Evolutionary conservation across 805 yeast genomes (phyloP).

Genomic region (Maudiozyma serrabonitensis): DNA sequence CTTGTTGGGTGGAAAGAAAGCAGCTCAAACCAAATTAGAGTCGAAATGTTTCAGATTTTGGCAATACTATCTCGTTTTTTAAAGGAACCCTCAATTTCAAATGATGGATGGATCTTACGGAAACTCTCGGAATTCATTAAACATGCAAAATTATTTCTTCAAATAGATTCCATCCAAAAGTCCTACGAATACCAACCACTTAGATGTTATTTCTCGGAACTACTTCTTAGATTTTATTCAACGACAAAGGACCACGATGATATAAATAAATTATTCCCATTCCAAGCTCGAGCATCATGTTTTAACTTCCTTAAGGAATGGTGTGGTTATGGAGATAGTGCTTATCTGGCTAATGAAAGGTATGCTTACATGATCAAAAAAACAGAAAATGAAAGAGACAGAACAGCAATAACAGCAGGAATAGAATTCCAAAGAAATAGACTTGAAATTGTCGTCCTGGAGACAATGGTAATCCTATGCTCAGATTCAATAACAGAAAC

Average conservation of each 20-base stretch:
- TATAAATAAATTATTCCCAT: slow-evolving; percentile 57
- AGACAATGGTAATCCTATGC: slow-evolving; percentile 77
- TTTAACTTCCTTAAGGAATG: slow-evolving; percentile 81
- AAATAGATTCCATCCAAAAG: slow-evolving; percentile 47
- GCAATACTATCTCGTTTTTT: slow-evolving; percentile 59
- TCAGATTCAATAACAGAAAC: slow-evolving; percentile 59
- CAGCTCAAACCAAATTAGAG: slow-evolving; percentile 37
- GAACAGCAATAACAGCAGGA: slow-evolving; percentile 53
- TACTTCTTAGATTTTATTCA: slow-evolving; percentile 63
- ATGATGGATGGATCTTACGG: slow-evolving; percentile 60
- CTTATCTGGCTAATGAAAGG: slow-evolving; percentile 52
- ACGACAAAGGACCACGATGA: slow-evolving; percentile 40
- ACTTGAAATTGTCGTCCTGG: slow-evolving; percentile 59
- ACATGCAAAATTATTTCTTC: slow-evolving; percentile 50
- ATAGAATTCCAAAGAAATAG: slow-evolving; percentile 71
- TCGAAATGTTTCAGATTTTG: slow-evolving; percentile 72
- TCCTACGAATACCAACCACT: slow-evolving; percentile 66
- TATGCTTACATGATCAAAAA: slow-evolving; percentile 47
- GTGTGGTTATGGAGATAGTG: slow-evolving; percentile 81
- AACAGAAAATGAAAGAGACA: slow-evolving; percentile 30
- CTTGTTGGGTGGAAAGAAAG: slow-evolving; percentile 49
- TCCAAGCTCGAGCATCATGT: slow-evolving; percentile 74
- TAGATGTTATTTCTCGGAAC: slow-evolving; percentile 74
- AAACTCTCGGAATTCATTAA: slow-evolving; percentile 55
- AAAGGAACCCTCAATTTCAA: slow-evolving; percentile 38